A percentile compares a stretch with the other conserved stretches of the same genome.
These are phyloP conservation scores for Albizia julibrissin DNA, from an alignment of 306 rosid species.

Conservation along the genomic window DNA sequence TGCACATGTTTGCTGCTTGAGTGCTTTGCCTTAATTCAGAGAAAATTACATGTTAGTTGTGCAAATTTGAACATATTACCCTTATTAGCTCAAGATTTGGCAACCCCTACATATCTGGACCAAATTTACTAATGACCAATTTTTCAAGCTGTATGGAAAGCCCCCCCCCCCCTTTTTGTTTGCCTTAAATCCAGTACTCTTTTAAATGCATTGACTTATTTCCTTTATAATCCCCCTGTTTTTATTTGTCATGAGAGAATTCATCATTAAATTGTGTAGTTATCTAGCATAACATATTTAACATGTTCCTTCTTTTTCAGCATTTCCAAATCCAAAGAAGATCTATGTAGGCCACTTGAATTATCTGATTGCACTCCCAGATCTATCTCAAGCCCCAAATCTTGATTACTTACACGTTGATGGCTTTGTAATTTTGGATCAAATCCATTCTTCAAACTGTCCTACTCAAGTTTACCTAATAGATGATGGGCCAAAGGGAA, in stretches of 20 bases:
- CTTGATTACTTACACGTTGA: neutral
- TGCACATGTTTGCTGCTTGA: too few relatives aligned
- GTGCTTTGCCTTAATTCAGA: too few relatives aligned
- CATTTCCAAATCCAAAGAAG: neutral
- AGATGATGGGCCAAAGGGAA: neutral
- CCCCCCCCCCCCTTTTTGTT: too few relatives aligned
- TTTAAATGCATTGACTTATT: too few relatives aligned
- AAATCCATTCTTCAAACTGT: neutral
- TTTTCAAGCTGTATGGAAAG: neutral
- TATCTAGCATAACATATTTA: neutral
- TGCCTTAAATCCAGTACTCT: too few relatives aligned
- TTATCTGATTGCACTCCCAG: neutral
- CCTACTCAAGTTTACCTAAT: neutral
- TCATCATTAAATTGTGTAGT: neutral
- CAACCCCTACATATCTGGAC: too few relatives aligned
- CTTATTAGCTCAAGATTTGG: too few relatives aligned
- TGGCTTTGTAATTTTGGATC: neutral
- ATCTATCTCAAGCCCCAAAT: neutral
- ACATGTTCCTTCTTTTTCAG: neutral
- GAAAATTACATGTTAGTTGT: too few relatives aligned
- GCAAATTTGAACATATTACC: too few relatives aligned
- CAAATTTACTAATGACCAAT: neutral
- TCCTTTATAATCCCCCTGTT: neutral
- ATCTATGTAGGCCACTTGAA: neutral
- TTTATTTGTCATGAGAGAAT: neutral